A percentile compares a stretch with the other conserved stretches of the same genome.
Evolutionary conservation across 768 basidiomycete species (phyloP).

Genomic region (Auricularia heimuer): DNA sequence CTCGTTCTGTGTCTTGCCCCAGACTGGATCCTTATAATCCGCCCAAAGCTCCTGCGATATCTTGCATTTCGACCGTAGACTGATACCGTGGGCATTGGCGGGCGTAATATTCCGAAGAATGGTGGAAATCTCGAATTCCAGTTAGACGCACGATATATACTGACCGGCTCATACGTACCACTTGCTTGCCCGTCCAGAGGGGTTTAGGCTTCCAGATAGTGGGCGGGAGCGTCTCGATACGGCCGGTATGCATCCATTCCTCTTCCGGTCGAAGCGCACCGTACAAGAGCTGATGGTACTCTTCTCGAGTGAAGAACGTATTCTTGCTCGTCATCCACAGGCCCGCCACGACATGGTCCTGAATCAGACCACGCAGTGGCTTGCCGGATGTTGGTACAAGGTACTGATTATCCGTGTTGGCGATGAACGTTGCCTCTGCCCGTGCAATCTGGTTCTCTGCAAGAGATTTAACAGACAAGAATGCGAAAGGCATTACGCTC

Average conservation of each 20-base stretch:
- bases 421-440: constrained; percentile 87
- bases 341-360: constrained; percentile 97
- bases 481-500: not conserved
- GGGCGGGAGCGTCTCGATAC: constrained; percentile 76
- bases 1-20: constrained; percentile 52
- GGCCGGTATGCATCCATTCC: constrained; percentile 44
- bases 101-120: constrained; percentile 90
- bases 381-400: constrained; percentile 98
- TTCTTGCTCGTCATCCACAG: constrained; percentile 99
- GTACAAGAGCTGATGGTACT: constrained; percentile 93
- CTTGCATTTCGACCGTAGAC: constrained; percentile 79
- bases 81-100: constrained; percentile 63
- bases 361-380: constrained; percentile 93
- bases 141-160: not conserved
- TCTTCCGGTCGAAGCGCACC: constrained; percentile 89
- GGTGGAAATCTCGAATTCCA: constrained; percentile 71
- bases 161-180: constrained; percentile 42
- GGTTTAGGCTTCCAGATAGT: constrained; percentile 85
- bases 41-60: constrained; percentile 78
- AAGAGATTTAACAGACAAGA: constrained; percentile 3
- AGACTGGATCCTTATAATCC: constrained; percentile 8
- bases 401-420: constrained; percentile 98
- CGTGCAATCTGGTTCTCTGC: constrained; percentile 90
- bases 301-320: constrained; percentile 88
- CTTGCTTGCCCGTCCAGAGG: constrained; percentile 97